These are phyloP conservation scores for Lobosporangium transversale DNA, from an alignment of 192 early-diverging fungal species.

Conservation along the genomic window DNA sequence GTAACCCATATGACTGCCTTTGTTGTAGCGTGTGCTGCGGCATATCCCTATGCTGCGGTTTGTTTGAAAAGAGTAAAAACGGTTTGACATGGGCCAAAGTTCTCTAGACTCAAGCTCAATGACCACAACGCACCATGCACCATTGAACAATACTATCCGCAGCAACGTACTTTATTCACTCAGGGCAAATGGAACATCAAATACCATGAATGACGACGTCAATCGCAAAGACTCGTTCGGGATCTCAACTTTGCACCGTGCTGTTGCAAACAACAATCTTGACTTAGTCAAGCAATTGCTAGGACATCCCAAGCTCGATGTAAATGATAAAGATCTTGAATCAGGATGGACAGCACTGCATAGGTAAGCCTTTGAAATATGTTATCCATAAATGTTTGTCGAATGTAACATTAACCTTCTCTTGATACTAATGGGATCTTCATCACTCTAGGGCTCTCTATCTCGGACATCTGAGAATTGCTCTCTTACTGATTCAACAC, in stretches of 20 bases:
- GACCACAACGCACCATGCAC: conserved; percentile 9
- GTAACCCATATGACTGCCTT: too few species aligned
- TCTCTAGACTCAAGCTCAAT: too few species aligned
- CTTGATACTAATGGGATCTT: neutral
- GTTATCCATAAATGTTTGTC: neutral
- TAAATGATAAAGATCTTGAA: conserved; percentile 72
- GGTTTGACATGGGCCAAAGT: too few species aligned
- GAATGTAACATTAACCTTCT: neutral
- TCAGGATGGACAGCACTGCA: conserved; percentile 79
- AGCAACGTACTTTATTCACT: neutral
- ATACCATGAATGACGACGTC: conserved; percentile 46
- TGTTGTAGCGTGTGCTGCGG: too few species aligned
- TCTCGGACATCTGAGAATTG: conserved; percentile 65
- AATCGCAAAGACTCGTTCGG: conserved; percentile 54
- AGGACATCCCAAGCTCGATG: conserved; percentile 55
- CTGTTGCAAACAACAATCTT: conserved; percentile 51
- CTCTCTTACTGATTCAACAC: conserved; percentile 57
- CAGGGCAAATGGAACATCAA: neutral
- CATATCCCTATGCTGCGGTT: too few species aligned
- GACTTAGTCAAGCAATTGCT: conserved; percentile 47
- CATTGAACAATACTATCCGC: neutral
- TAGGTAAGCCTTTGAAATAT: conserved; percentile 48
- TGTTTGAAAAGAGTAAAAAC: neutral
- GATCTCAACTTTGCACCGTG: conserved; percentile 57
- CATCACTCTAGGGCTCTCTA: conserved; percentile 57